Evolutionary conservation across 257 asterid genomes (phyloP).

Genomic region (Catharanthus roseus): DNA sequence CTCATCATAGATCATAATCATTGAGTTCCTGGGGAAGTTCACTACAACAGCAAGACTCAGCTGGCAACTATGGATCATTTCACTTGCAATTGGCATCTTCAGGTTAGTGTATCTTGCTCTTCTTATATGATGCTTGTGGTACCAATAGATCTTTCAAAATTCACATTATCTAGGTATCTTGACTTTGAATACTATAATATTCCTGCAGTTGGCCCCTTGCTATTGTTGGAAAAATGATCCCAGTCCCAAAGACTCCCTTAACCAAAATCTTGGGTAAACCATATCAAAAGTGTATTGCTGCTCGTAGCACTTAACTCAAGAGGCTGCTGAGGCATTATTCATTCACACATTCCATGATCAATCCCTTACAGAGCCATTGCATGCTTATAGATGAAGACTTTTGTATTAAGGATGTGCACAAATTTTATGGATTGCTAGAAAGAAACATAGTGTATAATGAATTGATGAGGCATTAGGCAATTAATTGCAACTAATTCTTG

Average conservation of each 20-base stretch:
- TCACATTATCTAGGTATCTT: too few relatives aligned
- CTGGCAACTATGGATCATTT: constrained; percentile 58
- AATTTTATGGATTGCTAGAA: not conserved
- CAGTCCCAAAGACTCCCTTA: constrained; percentile 83
- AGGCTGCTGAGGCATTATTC: too few relatives aligned
- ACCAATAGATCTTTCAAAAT: not conserved
- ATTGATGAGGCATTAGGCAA: not conserved
- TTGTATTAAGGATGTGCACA: not conserved
- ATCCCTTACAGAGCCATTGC: not conserved
- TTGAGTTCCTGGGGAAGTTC: constrained; percentile 79
- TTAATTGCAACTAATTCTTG: not conserved
- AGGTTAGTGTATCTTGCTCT: constrained; percentile 37
- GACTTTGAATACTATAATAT: not conserved
- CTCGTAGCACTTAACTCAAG: constrained; percentile 12
- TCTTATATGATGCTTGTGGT: not conserved
- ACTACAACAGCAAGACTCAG: constrained; percentile 48
- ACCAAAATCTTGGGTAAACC: constrained; percentile 70
- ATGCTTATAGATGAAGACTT: not conserved
- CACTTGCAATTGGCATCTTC: constrained; percentile 54
- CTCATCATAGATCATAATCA: constrained; percentile 57
- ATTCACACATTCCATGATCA: too few relatives aligned
- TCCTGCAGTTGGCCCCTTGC: constrained; percentile 94
- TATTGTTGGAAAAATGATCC: constrained; percentile 62
- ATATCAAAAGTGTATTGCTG: constrained; percentile 52
- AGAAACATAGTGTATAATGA: constrained; percentile 5